Percentiles rank a stretch among this genome's conserved stretches.
Conservation (phyloP, 2,329 filamentous ascomycete genomes). For the Aspergillus calidoustus region DNA sequence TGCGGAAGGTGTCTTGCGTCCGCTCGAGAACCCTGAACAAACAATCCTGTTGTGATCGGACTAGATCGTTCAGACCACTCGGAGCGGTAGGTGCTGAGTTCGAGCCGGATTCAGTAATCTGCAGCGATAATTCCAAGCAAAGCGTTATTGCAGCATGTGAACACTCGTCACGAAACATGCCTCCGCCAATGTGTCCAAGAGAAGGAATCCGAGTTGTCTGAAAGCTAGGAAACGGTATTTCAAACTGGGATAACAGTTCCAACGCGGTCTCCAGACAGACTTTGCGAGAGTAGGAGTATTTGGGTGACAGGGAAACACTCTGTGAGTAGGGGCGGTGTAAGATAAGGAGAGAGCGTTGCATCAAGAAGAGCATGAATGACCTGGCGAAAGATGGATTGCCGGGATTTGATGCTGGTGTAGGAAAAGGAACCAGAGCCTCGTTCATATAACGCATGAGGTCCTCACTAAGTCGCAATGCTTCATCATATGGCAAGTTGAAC, state of each 20-base stretch:
- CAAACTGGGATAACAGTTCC: constrained; percentile 40
- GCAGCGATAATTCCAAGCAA: constrained; percentile 38
- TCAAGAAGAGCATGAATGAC: constrained; percentile 54
- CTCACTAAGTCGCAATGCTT: constrained; percentile 37
- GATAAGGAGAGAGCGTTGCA: constrained; percentile 60
- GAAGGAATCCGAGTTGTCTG: constrained; percentile 30
- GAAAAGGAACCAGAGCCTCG: constrained; percentile 29
- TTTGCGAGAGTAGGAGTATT: constrained; percentile 45
- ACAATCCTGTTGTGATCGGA: constrained; percentile 37
- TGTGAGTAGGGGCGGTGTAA: constrained; percentile 54
- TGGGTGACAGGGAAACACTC: constrained; percentile 37
- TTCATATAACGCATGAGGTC: constrained; percentile 32
- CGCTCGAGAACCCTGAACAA: constrained; percentile 37
- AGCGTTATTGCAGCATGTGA: constrained; percentile 39
- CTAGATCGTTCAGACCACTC: constrained; percentile 33
- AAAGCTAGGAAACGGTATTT: constrained; percentile 21
- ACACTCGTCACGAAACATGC: constrained; percentile 42
- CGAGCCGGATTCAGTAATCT: constrained; percentile 30
- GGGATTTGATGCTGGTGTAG: constrained; percentile 18
- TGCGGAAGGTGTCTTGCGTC: constrained; percentile 34
- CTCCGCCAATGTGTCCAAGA: constrained; percentile 37
- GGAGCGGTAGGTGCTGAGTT: constrained; percentile 16
- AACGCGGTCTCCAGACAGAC: constrained; percentile 42
- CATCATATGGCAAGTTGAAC: constrained; percentile 39
- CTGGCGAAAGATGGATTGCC: constrained; percentile 33